phyloP scores from a whole-genome alignment of 768 basidiomycete species.

The Boletus pseudopeckii region DNA sequence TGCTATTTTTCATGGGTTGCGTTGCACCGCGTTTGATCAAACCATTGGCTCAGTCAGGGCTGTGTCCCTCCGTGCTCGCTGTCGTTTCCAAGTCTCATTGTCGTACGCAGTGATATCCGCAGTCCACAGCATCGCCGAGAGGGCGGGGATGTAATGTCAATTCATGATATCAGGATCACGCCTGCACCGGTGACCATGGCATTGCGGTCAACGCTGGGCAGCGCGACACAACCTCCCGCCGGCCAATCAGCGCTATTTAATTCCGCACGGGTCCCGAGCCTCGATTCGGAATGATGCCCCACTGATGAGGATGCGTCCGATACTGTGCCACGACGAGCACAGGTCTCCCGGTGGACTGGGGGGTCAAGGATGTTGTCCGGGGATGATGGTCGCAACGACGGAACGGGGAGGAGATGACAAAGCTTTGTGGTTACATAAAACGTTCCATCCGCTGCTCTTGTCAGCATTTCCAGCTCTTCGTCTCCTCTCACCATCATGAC shows the following conservation, averaged over 20 bases:
- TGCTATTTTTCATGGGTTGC: neutral
- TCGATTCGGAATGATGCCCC: too few relatives aligned
- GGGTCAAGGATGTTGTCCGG: neutral
- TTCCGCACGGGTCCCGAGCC: neutral
- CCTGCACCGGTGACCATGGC: neutral
- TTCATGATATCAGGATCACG: neutral
- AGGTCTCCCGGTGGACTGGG: neutral
- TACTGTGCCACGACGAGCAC: neutral
- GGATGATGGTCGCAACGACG: neutral
- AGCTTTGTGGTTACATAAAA: constrained; percentile 36
- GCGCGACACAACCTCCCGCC: neutral
- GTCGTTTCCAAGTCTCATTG: neutral
- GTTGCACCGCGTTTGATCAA: constrained; percentile 13
- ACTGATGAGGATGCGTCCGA: neutral
- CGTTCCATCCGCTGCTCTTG: constrained; percentile 28
- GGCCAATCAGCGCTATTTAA: neutral
- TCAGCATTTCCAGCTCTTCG: constrained; percentile 32
- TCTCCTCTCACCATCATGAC: constrained; percentile 34
- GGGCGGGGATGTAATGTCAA: neutral
- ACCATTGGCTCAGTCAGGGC: constrained; percentile 1
- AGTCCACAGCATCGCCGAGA: neutral
- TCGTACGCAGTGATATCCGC: neutral
- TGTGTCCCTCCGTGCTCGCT: neutral
- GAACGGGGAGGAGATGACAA: constrained; percentile 28
- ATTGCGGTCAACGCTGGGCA: neutral